A percentile compares a stretch with the other conserved stretches of the same genome.
Evolutionary conservation across 768 basidiomycete species (phyloP).

Genomic region (Cystofilobasidium capitatum): DNA sequence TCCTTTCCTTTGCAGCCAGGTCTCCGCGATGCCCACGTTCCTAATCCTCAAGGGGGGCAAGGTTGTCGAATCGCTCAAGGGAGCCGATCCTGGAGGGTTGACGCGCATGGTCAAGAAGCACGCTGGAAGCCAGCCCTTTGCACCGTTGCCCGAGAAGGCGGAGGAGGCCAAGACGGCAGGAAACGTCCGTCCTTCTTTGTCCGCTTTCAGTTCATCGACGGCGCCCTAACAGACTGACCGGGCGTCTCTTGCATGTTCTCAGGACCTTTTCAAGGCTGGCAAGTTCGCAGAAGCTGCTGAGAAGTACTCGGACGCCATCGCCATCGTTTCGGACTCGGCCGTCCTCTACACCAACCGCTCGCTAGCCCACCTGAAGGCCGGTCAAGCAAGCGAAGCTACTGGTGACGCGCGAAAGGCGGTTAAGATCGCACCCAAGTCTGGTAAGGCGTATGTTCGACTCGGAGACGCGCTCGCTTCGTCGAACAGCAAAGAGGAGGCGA

Average conservation of each 20-base stretch:
- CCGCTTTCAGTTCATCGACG: background rate
- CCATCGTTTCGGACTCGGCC: slow-evolving; percentile 1
- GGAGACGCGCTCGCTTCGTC: slow-evolving; percentile 11
- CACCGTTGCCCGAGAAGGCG: slow-evolving; percentile 18
- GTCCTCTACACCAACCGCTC: slow-evolving; percentile 22
- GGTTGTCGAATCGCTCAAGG: slow-evolving; percentile 24
- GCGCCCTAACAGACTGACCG: too few relatives aligned
- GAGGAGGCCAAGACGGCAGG: slow-evolving; percentile 20
- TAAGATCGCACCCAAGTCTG: slow-evolving; percentile 13
- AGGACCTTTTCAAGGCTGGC: slow-evolving; percentile 18
- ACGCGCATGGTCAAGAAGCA: slow-evolving; percentile 15
- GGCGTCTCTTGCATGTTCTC: too few relatives aligned
- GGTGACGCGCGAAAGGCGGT: slow-evolving; percentile 5
- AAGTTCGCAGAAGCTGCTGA: background rate
- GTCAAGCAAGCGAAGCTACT: background rate
- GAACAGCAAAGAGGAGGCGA: background rate
- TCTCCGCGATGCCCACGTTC: slow-evolving; percentile 26
- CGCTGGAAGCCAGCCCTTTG: slow-evolving; percentile 16
- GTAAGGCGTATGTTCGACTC: slow-evolving; percentile 21
- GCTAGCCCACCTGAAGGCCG: slow-evolving; percentile 13
- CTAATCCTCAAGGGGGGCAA: slow-evolving; percentile 14
- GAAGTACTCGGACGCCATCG: slow-evolving; percentile 18
- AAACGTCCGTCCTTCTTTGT: slow-evolving; percentile 9
- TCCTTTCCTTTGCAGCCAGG: background rate
- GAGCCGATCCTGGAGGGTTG: slow-evolving; percentile 25